Conservation (phyloP, 352 stramenopile species). For the Phytopythium oedochilum region DNA sequence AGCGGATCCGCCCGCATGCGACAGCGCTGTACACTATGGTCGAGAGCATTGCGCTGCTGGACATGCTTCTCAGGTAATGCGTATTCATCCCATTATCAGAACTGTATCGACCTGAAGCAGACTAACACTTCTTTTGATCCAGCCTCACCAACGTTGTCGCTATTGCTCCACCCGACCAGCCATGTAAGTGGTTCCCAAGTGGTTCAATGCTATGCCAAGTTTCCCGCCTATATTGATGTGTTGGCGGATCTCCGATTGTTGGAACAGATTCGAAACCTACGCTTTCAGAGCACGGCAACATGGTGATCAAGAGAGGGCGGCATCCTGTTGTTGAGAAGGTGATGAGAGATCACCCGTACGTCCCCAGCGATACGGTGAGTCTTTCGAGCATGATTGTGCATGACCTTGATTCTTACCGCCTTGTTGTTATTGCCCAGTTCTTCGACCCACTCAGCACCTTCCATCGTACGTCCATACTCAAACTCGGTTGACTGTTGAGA, state of each 20-base stretch:
- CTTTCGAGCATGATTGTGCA: neutral
- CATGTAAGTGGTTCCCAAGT: slow-evolving; percentile 37
- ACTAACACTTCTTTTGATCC: too few species aligned
- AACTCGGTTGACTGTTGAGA: too few species aligned
- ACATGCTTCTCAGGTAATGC: slow-evolving; percentile 87
- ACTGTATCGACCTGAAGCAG: too few species aligned
- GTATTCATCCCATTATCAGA: neutral
- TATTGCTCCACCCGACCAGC: slow-evolving; percentile 60
- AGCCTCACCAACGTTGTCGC: slow-evolving; percentile 89
- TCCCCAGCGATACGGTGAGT: slow-evolving; percentile 81
- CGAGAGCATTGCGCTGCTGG: slow-evolving; percentile 87
- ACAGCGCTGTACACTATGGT: slow-evolving; percentile 81
- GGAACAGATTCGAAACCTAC: slow-evolving; percentile 57
- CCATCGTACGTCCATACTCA: slow-evolving; percentile 38
- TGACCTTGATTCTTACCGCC: neutral
- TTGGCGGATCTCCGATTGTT: neutral
- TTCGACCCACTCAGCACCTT: slow-evolving; percentile 72
- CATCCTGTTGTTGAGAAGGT: slow-evolving; percentile 74
- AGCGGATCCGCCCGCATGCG: slow-evolving; percentile 71
- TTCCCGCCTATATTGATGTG: too few species aligned
- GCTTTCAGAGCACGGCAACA: slow-evolving; percentile 58
- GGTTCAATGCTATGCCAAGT: neutral
- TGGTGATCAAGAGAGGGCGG: slow-evolving; percentile 78
- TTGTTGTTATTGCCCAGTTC: slow-evolving; percentile 25
- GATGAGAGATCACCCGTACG: slow-evolving; percentile 65